These are phyloP conservation scores for Aulographum hederae DNA, from an alignment of 2,329 filamentous ascomycete species.

Conservation along the genomic window DNA sequence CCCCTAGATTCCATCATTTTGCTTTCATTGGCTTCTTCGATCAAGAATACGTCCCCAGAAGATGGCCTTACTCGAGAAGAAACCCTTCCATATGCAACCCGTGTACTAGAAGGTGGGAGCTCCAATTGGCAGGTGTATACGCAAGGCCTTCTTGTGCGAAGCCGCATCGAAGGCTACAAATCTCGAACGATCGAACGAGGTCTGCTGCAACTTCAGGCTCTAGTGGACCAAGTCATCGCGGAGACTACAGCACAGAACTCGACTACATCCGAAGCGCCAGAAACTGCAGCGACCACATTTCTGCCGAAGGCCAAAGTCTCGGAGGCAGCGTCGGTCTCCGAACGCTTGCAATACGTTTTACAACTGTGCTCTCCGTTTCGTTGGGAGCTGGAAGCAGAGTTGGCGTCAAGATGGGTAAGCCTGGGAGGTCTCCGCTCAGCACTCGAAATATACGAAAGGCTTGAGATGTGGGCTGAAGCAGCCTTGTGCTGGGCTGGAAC, in stretches of 20 bases:
- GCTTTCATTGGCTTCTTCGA: conserved; percentile 59
- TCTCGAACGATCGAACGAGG: conserved; percentile 79
- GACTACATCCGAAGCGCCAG: conserved; percentile 8
- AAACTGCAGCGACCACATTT: conserved; percentile 50
- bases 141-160: conserved; percentile 75
- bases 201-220: conserved; percentile 79
- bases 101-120: conserved; percentile 72
- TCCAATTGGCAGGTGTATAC: conserved; percentile 98
- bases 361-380: conserved; percentile 66
- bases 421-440: conserved; percentile 79
- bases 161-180: conserved; percentile 72
- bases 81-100: conserved; percentile 74
- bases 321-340: conserved; percentile 60
- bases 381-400: conserved; percentile 88
- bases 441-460: conserved; percentile 84
- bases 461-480: conserved; percentile 89
- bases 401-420: conserved; percentile 81
- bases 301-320: conserved; percentile 55
- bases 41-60: conserved; percentile 73
- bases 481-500: conserved; percentile 72
- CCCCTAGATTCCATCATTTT: conserved; percentile 82
- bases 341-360: conserved; percentile 71
- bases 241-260: conserved; percentile 37
- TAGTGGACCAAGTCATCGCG: conserved; percentile 87
- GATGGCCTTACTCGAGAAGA: conserved; percentile 86